Evolutionary conservation across 139 green algal species (phyloP).

Genomic region (Chlorokybus atmophyticus): DNA sequence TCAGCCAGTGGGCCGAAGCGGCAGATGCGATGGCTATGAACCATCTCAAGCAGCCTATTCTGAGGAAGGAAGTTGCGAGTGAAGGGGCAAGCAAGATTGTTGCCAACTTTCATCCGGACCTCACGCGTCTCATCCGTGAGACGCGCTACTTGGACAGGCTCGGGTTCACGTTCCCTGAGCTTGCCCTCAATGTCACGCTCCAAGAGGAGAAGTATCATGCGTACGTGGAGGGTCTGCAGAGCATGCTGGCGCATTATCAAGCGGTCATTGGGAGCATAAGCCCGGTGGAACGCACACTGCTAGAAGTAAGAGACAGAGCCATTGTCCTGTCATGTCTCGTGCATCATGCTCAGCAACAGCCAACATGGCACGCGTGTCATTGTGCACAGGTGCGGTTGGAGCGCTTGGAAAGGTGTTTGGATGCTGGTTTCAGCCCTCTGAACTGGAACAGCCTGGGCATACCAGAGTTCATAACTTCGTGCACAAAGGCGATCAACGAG

Average conservation of each 20-base stretch:
- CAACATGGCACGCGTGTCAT: no score
- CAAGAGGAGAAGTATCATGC: constrained; percentile 56
- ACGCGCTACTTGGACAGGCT: constrained; percentile 73
- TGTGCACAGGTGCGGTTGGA: constrained; percentile 38
- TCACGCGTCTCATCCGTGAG: constrained; percentile 61
- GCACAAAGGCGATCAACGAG: constrained; percentile 59
- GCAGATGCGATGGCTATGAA: constrained; percentile 47
- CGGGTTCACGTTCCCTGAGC: constrained; percentile 68
- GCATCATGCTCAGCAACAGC: no score
- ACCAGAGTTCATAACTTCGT: constrained; percentile 54
- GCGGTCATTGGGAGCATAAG: constrained; percentile 21
- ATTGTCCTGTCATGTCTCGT: no score
- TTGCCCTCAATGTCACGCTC: constrained; percentile 64
- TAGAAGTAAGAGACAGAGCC: no score
- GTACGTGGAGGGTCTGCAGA: constrained; percentile 50
- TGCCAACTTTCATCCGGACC: constrained; percentile 63
- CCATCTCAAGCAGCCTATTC: constrained; percentile 39
- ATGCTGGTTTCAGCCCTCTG: constrained; percentile 59
- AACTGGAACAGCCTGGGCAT: constrained; percentile 89
- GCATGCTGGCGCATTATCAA: constrained; percentile 65
- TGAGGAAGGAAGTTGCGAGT: constrained; percentile 35
- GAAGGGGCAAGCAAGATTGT: constrained; percentile 32
- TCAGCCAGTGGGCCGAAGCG: constrained; percentile 50
- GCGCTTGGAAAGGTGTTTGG: constrained; percentile 49
- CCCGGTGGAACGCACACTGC: constrained; percentile 47